Base-by-base conservation (phyloP, 148 eudicot genomes). In the Cornus suecica region DNA sequence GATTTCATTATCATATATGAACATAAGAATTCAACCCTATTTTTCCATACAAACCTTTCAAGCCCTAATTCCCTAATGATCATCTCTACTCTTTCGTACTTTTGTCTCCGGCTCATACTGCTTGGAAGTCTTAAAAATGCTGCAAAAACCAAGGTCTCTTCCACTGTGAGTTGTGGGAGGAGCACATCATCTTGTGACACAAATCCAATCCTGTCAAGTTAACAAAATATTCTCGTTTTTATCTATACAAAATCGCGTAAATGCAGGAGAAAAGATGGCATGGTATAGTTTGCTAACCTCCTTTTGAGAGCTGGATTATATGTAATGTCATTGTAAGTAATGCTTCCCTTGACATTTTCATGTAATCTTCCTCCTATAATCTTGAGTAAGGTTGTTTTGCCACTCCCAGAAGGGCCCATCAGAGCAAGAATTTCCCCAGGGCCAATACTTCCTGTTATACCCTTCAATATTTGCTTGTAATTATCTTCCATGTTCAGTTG, bases 381-480 rank as follows among this genome's bases (percentile, higher is more conserved):
- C 83, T 90, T 93, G 37, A 95, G 85, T 69, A 95, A 74, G 0
- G 99, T 95, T 20, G 99, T 95, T 81, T 95, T 95, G 0, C 99
- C 99, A 83, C 99, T 95, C 3, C 99, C 99, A 60, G 99, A 95
- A 81, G 99, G 99, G 80, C 99, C 99, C 99, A 95, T 95, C 73
- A 95, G 79, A 34, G 99, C 98, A 27, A 95, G 82, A 14, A 87
- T 87, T 83, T 93, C 97, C 31, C 97, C 97, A 0, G 98, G 98
- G 80, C 94, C 89, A 60, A 93, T 78, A 68, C 98, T 95, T 83
- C 98, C 99, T 41, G 98, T 95, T 67, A 95, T 86, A 31, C 99
- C 99, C 73, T 83, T 93, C 78, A 95, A 34, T 69, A 95, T 91
- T 51, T 93, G 90, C 83, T 93, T 95, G 78, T 91, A 84, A 32